Percentiles rank a stretch among this genome's conserved stretches.
Evolutionary conservation across 2,329 filamentous ascomycete genomes (phyloP).

Genomic region (Fusarium luffae): DNA sequence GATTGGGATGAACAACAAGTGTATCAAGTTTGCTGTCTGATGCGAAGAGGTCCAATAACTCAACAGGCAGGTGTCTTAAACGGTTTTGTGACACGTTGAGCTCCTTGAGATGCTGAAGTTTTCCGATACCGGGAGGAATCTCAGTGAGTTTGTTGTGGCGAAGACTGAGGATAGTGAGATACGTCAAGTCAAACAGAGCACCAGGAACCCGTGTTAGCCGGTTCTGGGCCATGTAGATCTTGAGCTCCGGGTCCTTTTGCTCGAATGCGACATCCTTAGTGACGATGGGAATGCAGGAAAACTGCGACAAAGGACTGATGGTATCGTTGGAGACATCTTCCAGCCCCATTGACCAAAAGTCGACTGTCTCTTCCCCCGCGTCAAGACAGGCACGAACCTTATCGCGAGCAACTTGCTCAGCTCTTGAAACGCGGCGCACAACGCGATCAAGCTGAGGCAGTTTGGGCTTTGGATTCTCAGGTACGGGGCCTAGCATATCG

Average conservation of each 20-base stretch:
- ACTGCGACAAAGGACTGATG: slow-evolving; percentile 65
- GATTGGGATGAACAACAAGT: slow-evolving; percentile 71
- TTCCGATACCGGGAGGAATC: slow-evolving; percentile 68
- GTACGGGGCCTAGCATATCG: slow-evolving; percentile 50
- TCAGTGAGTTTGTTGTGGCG: slow-evolving; percentile 71
- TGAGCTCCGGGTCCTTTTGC: slow-evolving; percentile 67
- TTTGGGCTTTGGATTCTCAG: slow-evolving; percentile 49
- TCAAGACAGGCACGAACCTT: slow-evolving; percentile 67
- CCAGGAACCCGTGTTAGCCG: slow-evolving; percentile 65
- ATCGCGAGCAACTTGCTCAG: slow-evolving; percentile 58
- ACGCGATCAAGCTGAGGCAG: slow-evolving; percentile 54
- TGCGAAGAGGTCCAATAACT: slow-evolving; percentile 68
- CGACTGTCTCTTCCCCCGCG: slow-evolving; percentile 66
- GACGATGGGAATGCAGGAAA: slow-evolving; percentile 65
- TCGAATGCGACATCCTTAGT: slow-evolving; percentile 68
- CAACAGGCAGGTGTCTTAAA: slow-evolving; percentile 69
- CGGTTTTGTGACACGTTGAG: slow-evolving; percentile 75
- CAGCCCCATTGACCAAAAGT: slow-evolving; percentile 69
- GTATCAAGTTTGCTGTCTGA: slow-evolving; percentile 58
- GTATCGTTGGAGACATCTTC: slow-evolving; percentile 66
- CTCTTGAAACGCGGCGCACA: slow-evolving; percentile 48
- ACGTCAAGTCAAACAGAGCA: slow-evolving; percentile 69
- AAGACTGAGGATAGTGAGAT: slow-evolving; percentile 73
- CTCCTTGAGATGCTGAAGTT: slow-evolving; percentile 67
- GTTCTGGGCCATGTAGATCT: slow-evolving; percentile 72